Conservation (phyloP, 805 yeast species). For the Suhomyces pyralidae region DNA sequence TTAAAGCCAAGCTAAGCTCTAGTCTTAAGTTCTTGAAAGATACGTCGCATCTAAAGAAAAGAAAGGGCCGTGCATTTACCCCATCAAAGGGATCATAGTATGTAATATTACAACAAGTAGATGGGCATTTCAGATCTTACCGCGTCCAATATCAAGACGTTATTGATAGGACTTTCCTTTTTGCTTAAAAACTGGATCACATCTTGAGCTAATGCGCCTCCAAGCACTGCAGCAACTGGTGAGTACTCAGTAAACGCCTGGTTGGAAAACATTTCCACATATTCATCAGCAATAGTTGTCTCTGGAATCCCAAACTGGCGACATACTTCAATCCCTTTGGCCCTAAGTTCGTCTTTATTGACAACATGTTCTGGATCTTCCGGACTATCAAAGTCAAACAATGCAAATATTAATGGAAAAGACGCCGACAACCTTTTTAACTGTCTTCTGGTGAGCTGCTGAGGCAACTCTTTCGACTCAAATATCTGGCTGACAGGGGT, state of each 20-base stretch:
- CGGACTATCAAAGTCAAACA: constrained; percentile 43
- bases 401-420: constrained; percentile 57
- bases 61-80: constrained; percentile 40
- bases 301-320: constrained; percentile 38
- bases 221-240: constrained; percentile 83
- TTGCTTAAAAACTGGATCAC: constrained; percentile 76
- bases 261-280: constrained; percentile 37
- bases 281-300: constrained; percentile 41
- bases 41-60: constrained; percentile 40
- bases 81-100: constrained; percentile 28
- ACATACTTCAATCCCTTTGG: constrained; percentile 28
- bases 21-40: constrained; percentile 35
- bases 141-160: constrained; percentile 76
- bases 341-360: constrained; percentile 28
- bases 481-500: constrained; percentile 35
- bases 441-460: constrained; percentile 43
- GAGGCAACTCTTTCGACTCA: constrained; percentile 33
- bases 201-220: constrained; percentile 90
- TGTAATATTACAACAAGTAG: constrained; percentile 30
- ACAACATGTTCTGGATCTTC: constrained; percentile 19
- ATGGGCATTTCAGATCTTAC: constrained; percentile 72
- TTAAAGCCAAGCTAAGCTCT: constrained; percentile 27
- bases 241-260: constrained; percentile 67
- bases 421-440: constrained; percentile 52
- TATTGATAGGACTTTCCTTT: constrained; percentile 78